Evolutionary conservation across 257 asterid species (phyloP).

Genomic region (Scutellaria barbata): DNA sequence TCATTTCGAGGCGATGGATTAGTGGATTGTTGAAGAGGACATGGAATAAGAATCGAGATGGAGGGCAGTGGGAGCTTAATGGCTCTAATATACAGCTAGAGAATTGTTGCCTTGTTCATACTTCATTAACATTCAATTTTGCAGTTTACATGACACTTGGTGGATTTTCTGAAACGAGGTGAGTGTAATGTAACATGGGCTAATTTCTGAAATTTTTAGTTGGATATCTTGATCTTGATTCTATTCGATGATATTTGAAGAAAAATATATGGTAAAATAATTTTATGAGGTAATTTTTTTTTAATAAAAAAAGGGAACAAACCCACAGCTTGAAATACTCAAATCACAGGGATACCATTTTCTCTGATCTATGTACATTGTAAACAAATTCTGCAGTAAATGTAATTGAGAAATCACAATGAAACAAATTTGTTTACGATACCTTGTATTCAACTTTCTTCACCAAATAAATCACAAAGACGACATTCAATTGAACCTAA

Average conservation of each 20-base stretch:
- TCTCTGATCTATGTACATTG: no score
- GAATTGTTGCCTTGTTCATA: constrained; percentile 26
- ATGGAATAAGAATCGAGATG: constrained; percentile 18
- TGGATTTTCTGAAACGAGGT: background rate
- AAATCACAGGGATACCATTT: no score
- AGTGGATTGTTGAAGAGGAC: constrained; percentile 35
- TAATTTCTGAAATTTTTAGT: constrained; percentile 10
- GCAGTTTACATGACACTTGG: constrained; percentile 24
- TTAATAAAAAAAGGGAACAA: background rate
- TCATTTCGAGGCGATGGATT: background rate
- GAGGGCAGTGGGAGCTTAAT: constrained; percentile 31
- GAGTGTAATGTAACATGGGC: constrained; percentile 28
- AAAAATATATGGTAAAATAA: background rate
- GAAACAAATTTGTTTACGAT: no score
- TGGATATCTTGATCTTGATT: constrained; percentile 25
- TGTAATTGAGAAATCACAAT: background rate
- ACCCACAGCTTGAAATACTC: background rate
- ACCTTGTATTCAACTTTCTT: constrained; percentile 23
- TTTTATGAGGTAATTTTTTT: no score
- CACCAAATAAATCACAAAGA: constrained; percentile 13
- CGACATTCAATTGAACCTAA: background rate
- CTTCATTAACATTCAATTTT: constrained; percentile 25
- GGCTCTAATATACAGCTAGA: constrained; percentile 26
- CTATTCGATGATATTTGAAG: constrained; percentile 20
- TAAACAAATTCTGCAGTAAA: background rate